Percentiles rank a stretch among this genome's conserved stretches.
phyloP scores from a whole-genome alignment of 164 flowering plant species.

The Malania oleifera region DNA sequence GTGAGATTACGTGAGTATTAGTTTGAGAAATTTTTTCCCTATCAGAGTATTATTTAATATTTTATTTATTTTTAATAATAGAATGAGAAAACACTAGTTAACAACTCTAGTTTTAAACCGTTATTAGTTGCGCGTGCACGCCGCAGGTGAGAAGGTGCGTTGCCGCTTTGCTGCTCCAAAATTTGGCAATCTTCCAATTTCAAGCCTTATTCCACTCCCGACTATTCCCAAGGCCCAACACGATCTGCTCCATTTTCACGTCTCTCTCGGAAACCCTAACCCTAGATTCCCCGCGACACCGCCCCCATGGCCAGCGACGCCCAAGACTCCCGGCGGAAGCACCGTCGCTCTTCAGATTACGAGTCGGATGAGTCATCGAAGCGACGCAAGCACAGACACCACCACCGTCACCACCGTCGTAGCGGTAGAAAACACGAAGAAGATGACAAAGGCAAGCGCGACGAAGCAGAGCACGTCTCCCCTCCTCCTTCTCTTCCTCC shows the following conservation, averaged over 20 bases:
- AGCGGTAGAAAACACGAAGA: slow-evolving; percentile 45
- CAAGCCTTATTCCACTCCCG: no score
- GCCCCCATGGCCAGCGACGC: slow-evolving; percentile 51
- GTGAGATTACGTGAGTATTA: no score
- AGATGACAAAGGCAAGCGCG: slow-evolving; percentile 11
- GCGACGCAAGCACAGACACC: slow-evolving; percentile 77
- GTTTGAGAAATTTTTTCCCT: no score
- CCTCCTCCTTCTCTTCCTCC: slow-evolving; percentile 4
- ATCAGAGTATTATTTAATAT: no score
- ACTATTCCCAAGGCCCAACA: no score
- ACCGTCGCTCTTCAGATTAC: slow-evolving; percentile 42
- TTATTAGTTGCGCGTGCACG: no score
- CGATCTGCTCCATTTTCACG: background rate
- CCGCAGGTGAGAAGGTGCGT: no score
- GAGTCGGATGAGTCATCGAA: slow-evolving; percentile 57
- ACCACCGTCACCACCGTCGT: slow-evolving; percentile 42
- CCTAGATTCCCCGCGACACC: slow-evolving; percentile 11
- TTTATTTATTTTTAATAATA: no score
- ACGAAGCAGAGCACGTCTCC: slow-evolving; percentile 17
- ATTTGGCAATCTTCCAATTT: no score
- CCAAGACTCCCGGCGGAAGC: slow-evolving; percentile 39
- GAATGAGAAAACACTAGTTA: no score
- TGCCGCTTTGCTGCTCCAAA: no score
- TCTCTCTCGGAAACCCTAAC: slow-evolving; percentile 18
- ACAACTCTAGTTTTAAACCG: no score